phyloP scores from a whole-genome alignment of 31 red algal genomes.

The Pterothamnion heteromorphum region DNA sequence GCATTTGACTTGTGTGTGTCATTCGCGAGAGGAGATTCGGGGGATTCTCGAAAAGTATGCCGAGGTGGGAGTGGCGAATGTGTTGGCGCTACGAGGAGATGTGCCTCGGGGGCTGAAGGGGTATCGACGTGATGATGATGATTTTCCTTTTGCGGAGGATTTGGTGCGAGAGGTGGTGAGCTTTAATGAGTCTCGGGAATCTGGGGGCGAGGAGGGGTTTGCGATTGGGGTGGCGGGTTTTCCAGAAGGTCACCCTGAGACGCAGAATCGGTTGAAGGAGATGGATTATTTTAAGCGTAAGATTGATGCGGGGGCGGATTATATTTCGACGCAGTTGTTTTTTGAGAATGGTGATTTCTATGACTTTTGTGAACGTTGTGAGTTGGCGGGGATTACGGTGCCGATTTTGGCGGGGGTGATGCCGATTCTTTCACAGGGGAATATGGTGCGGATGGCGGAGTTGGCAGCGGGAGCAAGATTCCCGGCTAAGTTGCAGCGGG shows the following conservation, averaged over 20 bases:
- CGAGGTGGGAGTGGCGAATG: slow-evolving; percentile 81
- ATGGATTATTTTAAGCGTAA: slow-evolving; percentile 85
- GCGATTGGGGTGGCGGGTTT: slow-evolving; percentile 96
- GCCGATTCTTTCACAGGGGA: too few species aligned
- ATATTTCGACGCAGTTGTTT: slow-evolving; percentile 99
- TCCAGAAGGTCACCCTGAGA: slow-evolving; percentile 96
- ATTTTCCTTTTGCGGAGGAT: too few species aligned
- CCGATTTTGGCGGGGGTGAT: slow-evolving; percentile 97
- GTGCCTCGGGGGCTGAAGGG: too few species aligned
- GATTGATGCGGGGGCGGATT: slow-evolving; percentile 88
- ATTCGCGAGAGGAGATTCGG: slow-evolving; percentile 76
- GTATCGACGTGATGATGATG: slow-evolving; percentile 88
- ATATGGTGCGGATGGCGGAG: too few species aligned
- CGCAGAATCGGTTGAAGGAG: slow-evolving; percentile 79
- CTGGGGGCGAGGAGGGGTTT: too few species aligned
- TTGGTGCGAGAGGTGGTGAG: too few species aligned
- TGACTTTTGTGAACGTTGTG: slow-evolving; percentile 77
- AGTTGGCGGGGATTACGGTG: slow-evolving; percentile 73
- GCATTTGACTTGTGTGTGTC: slow-evolving; percentile 99
- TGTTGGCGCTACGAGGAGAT: slow-evolving; percentile 93
- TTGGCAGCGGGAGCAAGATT: too few species aligned
- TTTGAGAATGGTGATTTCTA: slow-evolving; percentile 93
- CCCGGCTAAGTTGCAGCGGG: too few species aligned
- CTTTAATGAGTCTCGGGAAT: too few species aligned
- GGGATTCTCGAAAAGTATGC: slow-evolving; percentile 82